These are phyloP conservation scores for Saturnispora hagleri DNA, from an alignment of 805 yeast genomes.

Conservation along the genomic window DNA sequence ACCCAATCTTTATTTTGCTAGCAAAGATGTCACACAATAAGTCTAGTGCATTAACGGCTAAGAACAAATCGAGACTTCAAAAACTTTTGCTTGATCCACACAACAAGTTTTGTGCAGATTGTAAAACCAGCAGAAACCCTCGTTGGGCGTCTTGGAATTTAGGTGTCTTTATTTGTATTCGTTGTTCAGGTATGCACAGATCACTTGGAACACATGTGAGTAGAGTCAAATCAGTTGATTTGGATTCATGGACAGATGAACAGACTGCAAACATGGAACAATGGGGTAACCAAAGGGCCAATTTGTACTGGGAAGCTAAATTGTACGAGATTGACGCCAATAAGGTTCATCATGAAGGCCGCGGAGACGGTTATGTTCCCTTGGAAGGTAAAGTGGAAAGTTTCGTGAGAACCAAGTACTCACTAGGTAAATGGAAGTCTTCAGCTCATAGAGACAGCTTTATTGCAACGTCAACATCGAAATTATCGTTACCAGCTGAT, in stretches of 20 bases:
- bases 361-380: conserved; percentile 59
- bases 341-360: conserved; percentile 5
- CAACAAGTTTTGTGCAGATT: conserved; percentile 81
- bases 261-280: conserved; percentile 72
- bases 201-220: conserved; percentile 94
- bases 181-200: conserved; percentile 94
- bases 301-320: conserved; percentile 74
- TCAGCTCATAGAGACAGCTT: conserved; percentile 35
- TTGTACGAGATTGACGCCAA: conserved; percentile 12
- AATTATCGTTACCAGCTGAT: conserved; percentile 7
- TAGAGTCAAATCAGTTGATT: conserved; percentile 85
- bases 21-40: conserved; percentile 13
- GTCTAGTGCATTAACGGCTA: conserved; percentile 26
- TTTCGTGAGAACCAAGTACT: conserved; percentile 89
- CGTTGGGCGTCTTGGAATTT: conserved; percentile 97
- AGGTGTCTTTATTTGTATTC: conserved; percentile 86
- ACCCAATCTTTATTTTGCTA: neutral
- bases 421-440: conserved; percentile 73
- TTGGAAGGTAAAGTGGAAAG: conserved; percentile 79
- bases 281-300: conserved; percentile 82
- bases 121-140: conserved; percentile 83
- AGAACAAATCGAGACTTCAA: conserved; percentile 63
- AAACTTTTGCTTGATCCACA: conserved; percentile 67
- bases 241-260: conserved; percentile 95
- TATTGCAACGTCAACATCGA: conserved; percentile 13